These are phyloP conservation scores for Nymphaea thermarum DNA, from an alignment of 164 flowering plant genomes.

Conservation along the genomic window DNA sequence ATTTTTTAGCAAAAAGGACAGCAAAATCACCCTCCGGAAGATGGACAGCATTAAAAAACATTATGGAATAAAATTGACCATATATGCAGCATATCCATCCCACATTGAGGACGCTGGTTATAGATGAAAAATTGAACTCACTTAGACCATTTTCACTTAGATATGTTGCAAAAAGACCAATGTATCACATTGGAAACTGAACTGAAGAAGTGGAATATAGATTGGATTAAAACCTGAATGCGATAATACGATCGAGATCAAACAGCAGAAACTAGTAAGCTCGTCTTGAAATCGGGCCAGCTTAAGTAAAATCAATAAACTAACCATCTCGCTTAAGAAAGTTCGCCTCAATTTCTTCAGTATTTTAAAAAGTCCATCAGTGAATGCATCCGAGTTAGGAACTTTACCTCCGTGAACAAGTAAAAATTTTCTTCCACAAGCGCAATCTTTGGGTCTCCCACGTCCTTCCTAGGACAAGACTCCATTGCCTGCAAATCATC, in stretches of 20 bases:
- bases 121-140: too few species aligned
- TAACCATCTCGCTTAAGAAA: background rate
- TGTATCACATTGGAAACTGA: background rate
- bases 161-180: too few species aligned
- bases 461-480: conserved; percentile 58
- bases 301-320: background rate
- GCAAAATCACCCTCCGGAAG: background rate
- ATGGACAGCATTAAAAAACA: background rate
- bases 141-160: too few species aligned
- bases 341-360: background rate
- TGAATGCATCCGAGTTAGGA: background rate
- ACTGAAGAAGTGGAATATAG: background rate
- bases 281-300: background rate
- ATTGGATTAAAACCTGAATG: background rate
- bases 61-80: background rate
- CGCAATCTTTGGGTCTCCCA: conserved; percentile 32
- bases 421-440: conserved; percentile 76
- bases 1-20: background rate
- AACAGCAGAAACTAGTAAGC: background rate
- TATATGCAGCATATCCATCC: background rate
- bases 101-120: background rate
- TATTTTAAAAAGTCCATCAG: background rate
- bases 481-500: conserved; percentile 51
- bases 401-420: conserved; percentile 71
- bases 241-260: background rate